These are phyloP conservation scores for Babesia sp. DNA, from an alignment of 169 alveolate genomes.

Conservation along the genomic window DNA sequence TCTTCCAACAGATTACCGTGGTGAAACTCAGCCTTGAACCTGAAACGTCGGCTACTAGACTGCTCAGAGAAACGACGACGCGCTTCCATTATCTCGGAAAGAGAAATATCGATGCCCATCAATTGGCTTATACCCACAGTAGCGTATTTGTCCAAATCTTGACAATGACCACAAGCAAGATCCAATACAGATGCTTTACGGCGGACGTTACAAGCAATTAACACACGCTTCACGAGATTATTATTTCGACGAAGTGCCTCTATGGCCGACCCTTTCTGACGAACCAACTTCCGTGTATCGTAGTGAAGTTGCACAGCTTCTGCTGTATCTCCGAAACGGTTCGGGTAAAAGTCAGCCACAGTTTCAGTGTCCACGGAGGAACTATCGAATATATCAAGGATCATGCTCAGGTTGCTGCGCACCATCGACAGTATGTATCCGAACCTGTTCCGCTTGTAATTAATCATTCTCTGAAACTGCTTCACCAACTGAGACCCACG, in stretches of 20 bases:
- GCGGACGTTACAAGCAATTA: slow-evolving; percentile 70
- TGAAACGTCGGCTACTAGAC: slow-evolving; percentile 58
- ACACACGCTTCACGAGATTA: slow-evolving; percentile 80
- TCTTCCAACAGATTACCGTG: slow-evolving; percentile 74
- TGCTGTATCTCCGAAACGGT: slow-evolving; percentile 80
- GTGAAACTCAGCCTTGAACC: slow-evolving; percentile 76
- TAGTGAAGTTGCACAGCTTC: slow-evolving; percentile 80
- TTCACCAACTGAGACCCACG: slow-evolving; percentile 28
- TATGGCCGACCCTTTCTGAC: slow-evolving; percentile 78
- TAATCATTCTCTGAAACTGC: slow-evolving; percentile 34
- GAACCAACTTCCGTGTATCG: slow-evolving; percentile 79
- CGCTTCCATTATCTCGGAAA: slow-evolving; percentile 84
- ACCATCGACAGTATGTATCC: slow-evolving; percentile 48
- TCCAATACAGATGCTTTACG: slow-evolving; percentile 78
- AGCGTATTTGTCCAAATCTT: slow-evolving; percentile 85
- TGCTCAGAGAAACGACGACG: slow-evolving; percentile 75
- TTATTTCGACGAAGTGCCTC: slow-evolving; percentile 78
- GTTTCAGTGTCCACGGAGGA: slow-evolving; percentile 16
- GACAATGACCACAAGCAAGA: slow-evolving; percentile 89
- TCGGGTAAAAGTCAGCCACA: slow-evolving; percentile 75
- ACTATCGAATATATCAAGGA: slow-evolving; percentile 35
- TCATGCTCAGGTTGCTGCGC: slow-evolving; percentile 51
- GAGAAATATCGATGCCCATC: slow-evolving; percentile 86
- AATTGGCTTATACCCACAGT: slow-evolving; percentile 77
- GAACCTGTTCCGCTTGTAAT: slow-evolving; percentile 45